Base-by-base conservation (phyloP, 2,329 filamentous ascomycete genomes). In the Stemphylium vesicarium region DNA sequence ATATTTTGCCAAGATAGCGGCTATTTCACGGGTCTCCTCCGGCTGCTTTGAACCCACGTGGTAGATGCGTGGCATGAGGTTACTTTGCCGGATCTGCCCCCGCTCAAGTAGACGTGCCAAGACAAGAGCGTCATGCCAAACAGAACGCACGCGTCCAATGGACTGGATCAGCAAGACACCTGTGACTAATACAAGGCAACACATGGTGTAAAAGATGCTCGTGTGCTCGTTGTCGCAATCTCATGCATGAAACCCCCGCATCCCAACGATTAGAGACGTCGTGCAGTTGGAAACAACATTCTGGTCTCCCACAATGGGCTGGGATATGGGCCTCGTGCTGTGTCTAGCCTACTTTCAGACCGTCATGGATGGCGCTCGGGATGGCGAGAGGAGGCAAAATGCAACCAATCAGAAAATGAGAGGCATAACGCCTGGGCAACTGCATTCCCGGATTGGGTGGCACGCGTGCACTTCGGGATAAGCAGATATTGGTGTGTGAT, bases 401-500 rank as follows among this genome's bases (percentile, higher is more conserved):
- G 35, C 33, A 40, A 29, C 67, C 68, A 72, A 72, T 72, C 46
- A 64, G 31, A 59, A 39, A 15, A 35, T 43, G 16, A 36, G 20
- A 11, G 4, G 22, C 4, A 29, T 41, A 15, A 40, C 47, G 53
- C 55, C 39, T 43, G 53, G 54, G 51, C 50, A 22, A 50, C 47
- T 45, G 52, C 16, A 46, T 39, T 54, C 37, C 64, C 65, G 8
- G 5, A 64, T 67, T 51, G 49, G 56, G 66, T 43, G 31, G 48
- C 33, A 48, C 35, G 39, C 56, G 24, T 57, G 56, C 50, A 39
- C 40, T 55, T 62, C 50, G 53, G 60, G 57, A 59, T 55, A 52
- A 62, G 56, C 36, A 63, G 60, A 59, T 65, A 69, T 69, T 64
- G 65, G 64, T 58, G 59, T 66, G 71, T 69, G 70, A 71, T 63